Evolutionary conservation across 1,139 yeast genomes (phyloP).

Genomic region (Taiozyma sp.): DNA sequence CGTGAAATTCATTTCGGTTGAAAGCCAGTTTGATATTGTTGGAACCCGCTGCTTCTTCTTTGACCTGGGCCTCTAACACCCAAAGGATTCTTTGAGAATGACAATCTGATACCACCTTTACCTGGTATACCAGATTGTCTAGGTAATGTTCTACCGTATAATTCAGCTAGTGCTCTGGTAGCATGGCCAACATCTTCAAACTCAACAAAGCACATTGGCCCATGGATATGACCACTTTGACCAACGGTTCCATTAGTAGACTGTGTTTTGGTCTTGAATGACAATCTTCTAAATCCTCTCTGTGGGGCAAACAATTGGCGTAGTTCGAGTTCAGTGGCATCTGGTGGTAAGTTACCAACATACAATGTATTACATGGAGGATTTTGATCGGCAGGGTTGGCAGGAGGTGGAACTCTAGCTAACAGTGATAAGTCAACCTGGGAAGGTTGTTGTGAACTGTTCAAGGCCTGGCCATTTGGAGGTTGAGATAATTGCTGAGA

Average conservation of each 20-base stretch:
- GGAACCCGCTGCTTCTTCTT: slow-evolving; percentile 25
- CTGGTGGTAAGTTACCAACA: slow-evolving; percentile 96
- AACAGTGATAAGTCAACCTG: slow-evolving; percentile 65
- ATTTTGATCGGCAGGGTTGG: slow-evolving; percentile 97
- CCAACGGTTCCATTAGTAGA: slow-evolving; percentile 52
- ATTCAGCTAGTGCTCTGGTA: slow-evolving; percentile 86
- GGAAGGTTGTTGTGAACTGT: slow-evolving; percentile 26
- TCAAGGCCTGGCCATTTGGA: not conserved
- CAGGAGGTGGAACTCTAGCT: slow-evolving; percentile 90
- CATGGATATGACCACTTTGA: slow-evolving; percentile 49
- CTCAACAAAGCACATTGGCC: slow-evolving; percentile 99
- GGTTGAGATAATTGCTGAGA: slow-evolving; percentile 5
- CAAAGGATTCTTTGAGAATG: slow-evolving; percentile 92
- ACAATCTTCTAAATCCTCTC: slow-evolving; percentile 86
- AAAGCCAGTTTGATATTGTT: slow-evolving; percentile 15
- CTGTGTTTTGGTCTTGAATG: slow-evolving; percentile 74
- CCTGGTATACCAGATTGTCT: slow-evolving; percentile 51
- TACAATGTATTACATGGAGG: slow-evolving; percentile 97
- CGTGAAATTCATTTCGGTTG: slow-evolving; percentile 7
- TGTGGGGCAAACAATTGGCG: slow-evolving; percentile 85
- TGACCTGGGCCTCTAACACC: slow-evolving; percentile 74
- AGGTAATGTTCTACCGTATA: slow-evolving; percentile 83
- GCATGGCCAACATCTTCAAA: slow-evolving; percentile 95
- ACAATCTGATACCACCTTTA: slow-evolving; percentile 91
- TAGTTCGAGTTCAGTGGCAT: slow-evolving; percentile 91